phyloP scores from a whole-genome alignment of 257 asterid species.

The Misopates orontium region DNA sequence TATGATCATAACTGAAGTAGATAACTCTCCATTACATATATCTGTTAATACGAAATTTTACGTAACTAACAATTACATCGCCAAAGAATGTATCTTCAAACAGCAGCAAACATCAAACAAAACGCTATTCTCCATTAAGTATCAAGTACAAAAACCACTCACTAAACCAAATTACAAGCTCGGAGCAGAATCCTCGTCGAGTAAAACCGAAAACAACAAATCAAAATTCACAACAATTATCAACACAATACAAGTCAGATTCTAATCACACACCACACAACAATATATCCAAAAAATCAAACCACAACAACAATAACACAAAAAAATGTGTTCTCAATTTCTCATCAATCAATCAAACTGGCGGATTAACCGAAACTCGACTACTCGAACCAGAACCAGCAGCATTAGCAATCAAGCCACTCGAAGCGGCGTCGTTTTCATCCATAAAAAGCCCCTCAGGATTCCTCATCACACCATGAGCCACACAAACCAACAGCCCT shows the following conservation, averaged over 20 bases:
- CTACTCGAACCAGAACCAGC: too few species aligned
- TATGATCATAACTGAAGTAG: too few species aligned
- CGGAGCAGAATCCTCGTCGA: neutral
- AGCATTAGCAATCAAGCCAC: conserved; percentile 50
- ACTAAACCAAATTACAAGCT: neutral
- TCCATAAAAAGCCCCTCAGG: conserved; percentile 71
- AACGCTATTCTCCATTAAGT: too few species aligned
- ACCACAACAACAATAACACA: too few species aligned
- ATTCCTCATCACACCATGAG: conserved; percentile 65
- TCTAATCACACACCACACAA: neutral
- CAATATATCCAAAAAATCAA: neutral
- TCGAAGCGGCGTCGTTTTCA: conserved; percentile 59
- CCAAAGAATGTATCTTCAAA: neutral
- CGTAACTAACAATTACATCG: neutral
- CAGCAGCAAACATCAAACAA: too few species aligned
- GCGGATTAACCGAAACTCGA: too few species aligned
- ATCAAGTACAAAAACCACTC: too few species aligned
- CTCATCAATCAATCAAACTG: too few species aligned
- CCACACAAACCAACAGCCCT: conserved; percentile 45
- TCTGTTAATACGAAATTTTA: too few species aligned
- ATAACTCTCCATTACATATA: too few species aligned
- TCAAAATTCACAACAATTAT: neutral
- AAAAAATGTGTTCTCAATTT: too few species aligned
- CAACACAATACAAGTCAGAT: neutral
- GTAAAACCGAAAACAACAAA: neutral